Conservation (phyloP, 2,329 filamentous ascomycete genomes). For the Ophiostoma sp. region DNA sequence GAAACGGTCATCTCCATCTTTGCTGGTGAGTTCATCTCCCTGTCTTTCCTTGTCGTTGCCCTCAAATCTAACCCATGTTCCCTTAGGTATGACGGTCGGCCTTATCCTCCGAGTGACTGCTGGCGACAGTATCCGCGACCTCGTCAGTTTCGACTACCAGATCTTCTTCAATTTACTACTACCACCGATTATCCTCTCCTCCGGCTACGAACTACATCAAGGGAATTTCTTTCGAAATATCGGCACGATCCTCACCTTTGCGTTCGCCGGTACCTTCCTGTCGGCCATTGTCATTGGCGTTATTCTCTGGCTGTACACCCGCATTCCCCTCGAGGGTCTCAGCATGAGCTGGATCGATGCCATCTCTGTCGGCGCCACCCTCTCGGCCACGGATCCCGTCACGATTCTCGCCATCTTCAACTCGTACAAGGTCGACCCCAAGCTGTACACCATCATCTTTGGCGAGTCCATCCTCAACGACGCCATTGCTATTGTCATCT, state of each 20-base stretch:
- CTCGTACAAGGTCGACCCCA: conserved; percentile 97
- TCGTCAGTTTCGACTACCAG: conserved; percentile 96
- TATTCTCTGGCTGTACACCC: conserved; percentile 85
- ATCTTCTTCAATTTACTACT: conserved; percentile 99
- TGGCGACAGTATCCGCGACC: conserved; percentile 79
- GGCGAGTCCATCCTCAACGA: conserved; percentile 98
- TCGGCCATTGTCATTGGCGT: conserved; percentile 92
- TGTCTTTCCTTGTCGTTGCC: background rate
- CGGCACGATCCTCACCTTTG: conserved; percentile 94
- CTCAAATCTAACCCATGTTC: background rate
- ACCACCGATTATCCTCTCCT: conserved; percentile 96
- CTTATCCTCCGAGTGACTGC: conserved; percentile 80
- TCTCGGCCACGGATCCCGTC: conserved; percentile 95
- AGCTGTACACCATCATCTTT: conserved; percentile 98
- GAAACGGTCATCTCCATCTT: conserved; percentile 99
- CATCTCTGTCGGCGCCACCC: conserved; percentile 91
- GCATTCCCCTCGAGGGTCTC: conserved; percentile 80
- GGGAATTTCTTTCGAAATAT: conserved; percentile 99
- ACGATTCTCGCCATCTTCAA: conserved; percentile 99
- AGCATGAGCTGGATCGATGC: conserved; percentile 91
- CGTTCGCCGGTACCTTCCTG: conserved; percentile 94
- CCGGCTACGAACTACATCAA: conserved; percentile 95
- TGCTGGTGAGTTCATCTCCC: conserved; percentile 61
- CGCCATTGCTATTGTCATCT: conserved; percentile 96
- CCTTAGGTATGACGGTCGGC: conserved; percentile 87